Evolutionary conservation across 306 rosid genomes (phyloP), one percentile per base, ranked within the genome.

Genomic region (Ceratonia siliqua): DNA sequence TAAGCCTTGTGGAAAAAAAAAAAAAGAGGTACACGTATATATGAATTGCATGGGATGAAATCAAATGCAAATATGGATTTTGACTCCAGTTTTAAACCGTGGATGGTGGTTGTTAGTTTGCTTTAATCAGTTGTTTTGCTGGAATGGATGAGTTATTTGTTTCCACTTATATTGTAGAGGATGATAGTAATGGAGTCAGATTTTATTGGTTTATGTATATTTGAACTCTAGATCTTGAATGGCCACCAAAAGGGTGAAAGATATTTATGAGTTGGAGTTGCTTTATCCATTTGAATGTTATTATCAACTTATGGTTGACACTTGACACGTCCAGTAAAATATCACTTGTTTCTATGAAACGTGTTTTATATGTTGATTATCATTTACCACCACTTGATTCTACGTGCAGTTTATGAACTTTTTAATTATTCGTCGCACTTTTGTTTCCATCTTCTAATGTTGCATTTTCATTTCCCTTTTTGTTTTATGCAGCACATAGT

Each of bases 401-500:
- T 49, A 20, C 70, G 7, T 46, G 61, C 25, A 33, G 18, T 54
- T 54, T 32, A 35, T 62, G 70, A 18, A 28, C 36, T 48, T 73
- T 39, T 14, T 57, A 49, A 28, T 45, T 38, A 50, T 76, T 43
- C 21, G 36, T 39, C 52, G 48, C n/a, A 8, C 14, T 33, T 52
- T 74, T 53, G 17, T 74, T 56, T 12, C 59, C 17, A n/a, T 67
- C 42, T 62, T 68, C 20, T 63, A 55, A 12, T 52, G 58, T 25
- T 28, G 52, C 54, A 22, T 59, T 73, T 73, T 69, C 57, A 70
- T 75, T 78, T 15, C 74, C 38, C 32, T 55, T 74, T 41, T 76
- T 52, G 62, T 41, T 74, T 69, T 65, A 8, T 33, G 72, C 83
- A 83, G 86, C 50, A 5, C 63, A 64, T 66, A 43, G 53, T 1